phyloP scores from a whole-genome alignment of 2,329 filamentous ascomycete species.

The Paecilomyces sp. region DNA sequence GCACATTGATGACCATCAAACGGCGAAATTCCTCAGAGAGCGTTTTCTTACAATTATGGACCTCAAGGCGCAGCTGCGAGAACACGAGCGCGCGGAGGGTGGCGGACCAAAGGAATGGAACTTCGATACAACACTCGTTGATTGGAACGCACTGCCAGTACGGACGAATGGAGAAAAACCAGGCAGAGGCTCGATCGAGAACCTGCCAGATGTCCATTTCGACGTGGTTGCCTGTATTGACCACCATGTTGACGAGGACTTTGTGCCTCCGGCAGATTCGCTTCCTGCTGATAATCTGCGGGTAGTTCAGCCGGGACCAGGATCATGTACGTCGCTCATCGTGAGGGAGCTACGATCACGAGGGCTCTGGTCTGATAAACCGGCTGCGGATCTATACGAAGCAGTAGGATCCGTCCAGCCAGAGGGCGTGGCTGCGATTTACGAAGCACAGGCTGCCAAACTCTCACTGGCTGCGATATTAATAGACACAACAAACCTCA shows the following conservation, averaged over 20 bases:
- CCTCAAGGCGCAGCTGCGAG: conserved; percentile 18
- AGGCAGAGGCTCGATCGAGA: conserved; percentile 40
- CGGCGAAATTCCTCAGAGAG: conserved; percentile 18
- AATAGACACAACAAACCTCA: conserved; percentile 39
- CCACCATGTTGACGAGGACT: conserved; percentile 55
- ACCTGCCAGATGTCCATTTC: conserved; percentile 34
- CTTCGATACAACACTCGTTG: conserved; percentile 30
- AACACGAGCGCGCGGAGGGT: conserved; percentile 1
- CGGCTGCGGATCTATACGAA: conserved; percentile 17
- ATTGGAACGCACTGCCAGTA: conserved; percentile 40
- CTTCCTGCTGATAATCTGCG: conserved; percentile 39
- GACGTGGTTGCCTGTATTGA: conserved; percentile 51
- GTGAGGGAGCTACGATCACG: conserved; percentile 43
- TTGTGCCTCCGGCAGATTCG: conserved; percentile 33
- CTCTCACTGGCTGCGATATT: conserved; percentile 37
- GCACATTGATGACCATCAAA: conserved; percentile 18
- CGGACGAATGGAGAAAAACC: conserved; percentile 42
- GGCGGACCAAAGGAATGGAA: conserved; percentile 1
- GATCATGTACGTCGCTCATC: conserved; percentile 54
- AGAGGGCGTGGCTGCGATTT: conserved; percentile 34
- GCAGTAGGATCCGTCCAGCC: neutral
- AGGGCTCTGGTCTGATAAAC: conserved; percentile 32
- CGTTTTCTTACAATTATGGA: conserved; percentile 36
- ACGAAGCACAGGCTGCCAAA: conserved; percentile 26
- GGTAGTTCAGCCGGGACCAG: conserved; percentile 46